Percentiles rank a stretch among this genome's conserved stretches.
These are phyloP conservation scores for Pseudofabraea citricarpa DNA, from an alignment of 2,329 filamentous ascomycete species.

Conservation along the genomic window DNA sequence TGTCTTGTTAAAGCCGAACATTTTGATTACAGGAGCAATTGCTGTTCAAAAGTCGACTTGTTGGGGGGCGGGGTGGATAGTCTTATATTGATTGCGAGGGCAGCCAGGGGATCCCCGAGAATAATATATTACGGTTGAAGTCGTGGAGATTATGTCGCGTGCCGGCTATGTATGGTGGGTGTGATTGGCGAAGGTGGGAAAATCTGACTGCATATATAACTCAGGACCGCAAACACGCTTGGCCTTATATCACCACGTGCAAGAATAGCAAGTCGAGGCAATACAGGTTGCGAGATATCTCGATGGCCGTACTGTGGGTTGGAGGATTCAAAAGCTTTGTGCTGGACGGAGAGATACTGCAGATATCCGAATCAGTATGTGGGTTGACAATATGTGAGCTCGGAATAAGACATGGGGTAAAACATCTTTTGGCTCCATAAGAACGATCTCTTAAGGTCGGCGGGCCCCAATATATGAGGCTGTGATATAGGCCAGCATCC, in stretches of 20 bases:
- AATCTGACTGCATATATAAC: background rate
- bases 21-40: constrained; percentile 17
- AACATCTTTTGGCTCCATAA: background rate
- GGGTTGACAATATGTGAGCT: constrained; percentile 5
- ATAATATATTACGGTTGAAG: constrained; percentile 11
- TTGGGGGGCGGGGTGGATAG: background rate
- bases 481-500: constrained; percentile 13
- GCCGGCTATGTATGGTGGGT: background rate
- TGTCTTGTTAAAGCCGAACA: constrained; percentile 16
- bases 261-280: no score
- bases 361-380: background rate
- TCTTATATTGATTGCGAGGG: constrained; percentile 1
- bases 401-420: constrained; percentile 8
- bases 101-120: constrained; percentile 12
- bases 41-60: constrained; percentile 9
- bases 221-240: no score
- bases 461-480: constrained; percentile 4
- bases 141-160: background rate
- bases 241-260: no score
- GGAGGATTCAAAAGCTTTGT: background rate
- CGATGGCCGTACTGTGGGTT: background rate
- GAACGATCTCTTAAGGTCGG: constrained; percentile 2
- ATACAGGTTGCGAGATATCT: background rate
- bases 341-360: background rate
- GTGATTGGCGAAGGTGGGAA: background rate